A percentile compares a stretch with the other conserved stretches of the same genome.
These are phyloP conservation scores for Daedaleopsis nitida DNA, from an alignment of 768 basidiomycete genomes.

Conservation along the genomic window DNA sequence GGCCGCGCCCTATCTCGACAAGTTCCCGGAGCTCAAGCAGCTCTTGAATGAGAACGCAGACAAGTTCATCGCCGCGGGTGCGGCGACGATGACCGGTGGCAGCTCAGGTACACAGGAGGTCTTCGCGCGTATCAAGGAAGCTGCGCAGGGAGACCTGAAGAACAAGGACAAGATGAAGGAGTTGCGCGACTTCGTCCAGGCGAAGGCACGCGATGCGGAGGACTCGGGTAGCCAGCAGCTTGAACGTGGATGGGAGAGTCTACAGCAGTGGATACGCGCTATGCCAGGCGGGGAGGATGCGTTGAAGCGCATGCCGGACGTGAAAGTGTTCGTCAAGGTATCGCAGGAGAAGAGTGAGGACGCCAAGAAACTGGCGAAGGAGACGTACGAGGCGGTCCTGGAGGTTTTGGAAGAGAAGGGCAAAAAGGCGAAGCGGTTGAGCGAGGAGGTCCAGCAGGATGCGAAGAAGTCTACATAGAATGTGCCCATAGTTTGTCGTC, in stretches of 20 bases:
- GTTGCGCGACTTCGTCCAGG: slow-evolving; percentile 29
- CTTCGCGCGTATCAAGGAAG: slow-evolving; percentile 28
- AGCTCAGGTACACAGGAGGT: slow-evolving; percentile 26
- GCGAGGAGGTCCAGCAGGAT: slow-evolving; percentile 27
- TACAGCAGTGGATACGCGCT: slow-evolving; percentile 29
- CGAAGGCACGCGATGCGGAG: slow-evolving; percentile 30
- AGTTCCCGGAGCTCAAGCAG: slow-evolving; percentile 31
- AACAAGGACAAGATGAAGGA: slow-evolving; percentile 33
- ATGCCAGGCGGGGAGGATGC: slow-evolving; percentile 33
- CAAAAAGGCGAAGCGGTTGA: slow-evolving; percentile 30
- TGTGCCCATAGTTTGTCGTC: too few species aligned
- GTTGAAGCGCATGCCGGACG: slow-evolving; percentile 29
- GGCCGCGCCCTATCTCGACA: slow-evolving; percentile 30
- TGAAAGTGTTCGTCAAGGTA: slow-evolving; percentile 27
- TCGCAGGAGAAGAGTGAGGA: slow-evolving; percentile 30
- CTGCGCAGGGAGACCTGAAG: slow-evolving; percentile 23
- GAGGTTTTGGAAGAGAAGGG: slow-evolving; percentile 34
- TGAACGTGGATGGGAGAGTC: slow-evolving; percentile 25
- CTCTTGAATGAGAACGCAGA: slow-evolving; percentile 29
- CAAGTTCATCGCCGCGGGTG: slow-evolving; percentile 27
- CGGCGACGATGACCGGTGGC: slow-evolving; percentile 10
- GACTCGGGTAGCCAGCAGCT: slow-evolving; percentile 12
- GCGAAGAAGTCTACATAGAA: slow-evolving; percentile 7
- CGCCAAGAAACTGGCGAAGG: slow-evolving; percentile 32
- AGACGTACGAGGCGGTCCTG: slow-evolving; percentile 33